Base-by-base conservation (phyloP, 108 stramenopile genomes). In the Discostella pseudostelligera region DNA sequence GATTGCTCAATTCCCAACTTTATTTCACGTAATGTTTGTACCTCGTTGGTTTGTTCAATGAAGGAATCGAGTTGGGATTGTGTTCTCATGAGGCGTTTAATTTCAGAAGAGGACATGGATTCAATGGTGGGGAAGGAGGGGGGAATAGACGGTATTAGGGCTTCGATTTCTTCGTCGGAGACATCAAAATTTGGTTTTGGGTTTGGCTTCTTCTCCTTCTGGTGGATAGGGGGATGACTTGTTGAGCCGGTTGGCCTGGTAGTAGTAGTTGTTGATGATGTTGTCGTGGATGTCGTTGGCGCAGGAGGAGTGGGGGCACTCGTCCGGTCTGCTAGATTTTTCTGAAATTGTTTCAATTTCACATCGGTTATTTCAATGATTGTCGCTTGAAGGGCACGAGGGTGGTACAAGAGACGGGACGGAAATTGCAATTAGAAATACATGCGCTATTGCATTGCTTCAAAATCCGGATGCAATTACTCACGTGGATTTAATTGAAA, bases 401-500 rank as follows among this genome's bases (percentile, higher is more conserved):
- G 26, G 26, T 1, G 16, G 53, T 1, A 51, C 17, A n/a, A 56
- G 32, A 10, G 37, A 39, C 2, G 32, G 55, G n/a, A 56, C 7
- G 32, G 16, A 19, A 28, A n/a, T 25, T 35, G 53, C 12, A 10
- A 26, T 6, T 48, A 22, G 24, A 20, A 16, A 46, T 46, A 5
- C 13, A n/a, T n/a, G n/a, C n/a, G n/a, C n/a, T n/a, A n/a, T n/a
- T n/a, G n/a, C n/a, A n/a, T n/a, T n/a, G n/a, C n/a, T n/a, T n/a
- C n/a, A n/a, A n/a, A n/a, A n/a, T n/a, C n/a, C n/a, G n/a, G n/a
- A 17, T 35, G n/a, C 14, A 12, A 19, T 32, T 16, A 56, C 59
- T 74, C 68, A 19, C 84, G 92, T 24, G 92, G 88, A 63, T 88
- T 76, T 59, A 90, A 56, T 62, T 93, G 92, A 58, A 93, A 81